phyloP scores from a whole-genome alignment of 108 stramenopile species.

The Nitzschia putrida region DNA sequence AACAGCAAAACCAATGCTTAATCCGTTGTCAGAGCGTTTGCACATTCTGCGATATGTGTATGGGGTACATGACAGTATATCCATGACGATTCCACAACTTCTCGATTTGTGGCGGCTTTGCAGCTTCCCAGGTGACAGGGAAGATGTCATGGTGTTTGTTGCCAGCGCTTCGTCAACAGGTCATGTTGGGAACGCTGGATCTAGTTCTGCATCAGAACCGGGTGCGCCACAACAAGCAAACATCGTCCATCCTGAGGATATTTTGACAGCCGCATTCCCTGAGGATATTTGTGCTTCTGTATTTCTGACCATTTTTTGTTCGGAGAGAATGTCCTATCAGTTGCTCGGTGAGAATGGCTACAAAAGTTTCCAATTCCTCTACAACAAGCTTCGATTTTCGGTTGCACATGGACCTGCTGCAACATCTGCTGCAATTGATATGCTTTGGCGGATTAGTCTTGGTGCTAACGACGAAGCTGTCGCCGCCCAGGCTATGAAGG shows the following conservation, averaged over 20 bases:
- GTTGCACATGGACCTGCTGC: slow-evolving; percentile 15
- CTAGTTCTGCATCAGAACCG: slow-evolving; percentile 1
- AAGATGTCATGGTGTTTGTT: slow-evolving; percentile 80
- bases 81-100: slow-evolving; percentile 59
- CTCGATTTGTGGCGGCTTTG: slow-evolving; percentile 75
- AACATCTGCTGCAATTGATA: slow-evolving; percentile 60
- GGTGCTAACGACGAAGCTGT: slow-evolving; percentile 64
- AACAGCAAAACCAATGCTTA: slow-evolving; percentile 1
- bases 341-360: slow-evolving; percentile 64
- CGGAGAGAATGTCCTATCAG: slow-evolving; percentile 57
- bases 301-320: slow-evolving; percentile 82
- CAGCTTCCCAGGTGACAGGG: slow-evolving; percentile 59
- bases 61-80: slow-evolving; percentile 55
- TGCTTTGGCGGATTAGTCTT: slow-evolving; percentile 84
- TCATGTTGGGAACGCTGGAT: not conserved
- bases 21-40: slow-evolving; percentile 60
- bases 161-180: slow-evolving; percentile 60
- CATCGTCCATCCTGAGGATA: slow-evolving; percentile 35
- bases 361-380: slow-evolving; percentile 69
- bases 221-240: slow-evolving; percentile 16
- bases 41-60: slow-evolving; percentile 74
- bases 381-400: slow-evolving; percentile 46
- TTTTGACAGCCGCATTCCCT: slow-evolving; percentile 65
- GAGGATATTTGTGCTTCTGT: slow-evolving; percentile 57
- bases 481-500: slow-evolving; percentile 80